A percentile compares a stretch with the other conserved stretches of the same genome.
Evolutionary conservation across 106 monocot species (phyloP).

Genomic region (Apostasia shenzhenica): DNA sequence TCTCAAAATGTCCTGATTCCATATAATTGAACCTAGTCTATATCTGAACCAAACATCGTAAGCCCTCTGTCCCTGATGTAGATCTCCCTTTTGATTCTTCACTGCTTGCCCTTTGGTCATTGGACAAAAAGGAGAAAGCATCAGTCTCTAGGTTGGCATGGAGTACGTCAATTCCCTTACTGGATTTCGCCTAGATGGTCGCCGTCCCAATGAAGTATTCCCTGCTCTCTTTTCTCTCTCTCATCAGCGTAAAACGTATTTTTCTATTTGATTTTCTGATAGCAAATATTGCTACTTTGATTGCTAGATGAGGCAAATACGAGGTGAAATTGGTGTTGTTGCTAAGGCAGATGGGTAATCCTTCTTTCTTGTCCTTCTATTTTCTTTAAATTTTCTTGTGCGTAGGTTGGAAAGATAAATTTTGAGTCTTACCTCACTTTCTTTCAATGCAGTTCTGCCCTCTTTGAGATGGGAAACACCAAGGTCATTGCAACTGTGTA

Average conservation of each 20-base stretch:
- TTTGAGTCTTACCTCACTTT: background rate
- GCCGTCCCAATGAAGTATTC: constrained; percentile 73
- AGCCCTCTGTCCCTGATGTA: too few species aligned
- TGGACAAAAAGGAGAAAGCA: too few species aligned
- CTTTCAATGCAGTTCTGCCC: constrained; percentile 56
- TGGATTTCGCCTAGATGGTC: constrained; percentile 83
- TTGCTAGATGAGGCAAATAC: constrained; percentile 79
- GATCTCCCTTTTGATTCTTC: too few species aligned
- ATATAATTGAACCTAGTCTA: too few species aligned
- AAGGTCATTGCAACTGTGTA: constrained; percentile 95
- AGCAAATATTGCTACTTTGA: background rate
- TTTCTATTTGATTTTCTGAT: background rate
- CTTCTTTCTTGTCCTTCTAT: background rate
- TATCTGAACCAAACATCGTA: too few species aligned
- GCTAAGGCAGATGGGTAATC: constrained; percentile 73
- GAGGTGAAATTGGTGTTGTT: constrained; percentile 78
- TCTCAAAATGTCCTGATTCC: too few species aligned
- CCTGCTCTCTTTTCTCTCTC: constrained; percentile 4
- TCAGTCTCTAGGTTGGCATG: constrained; percentile 22
- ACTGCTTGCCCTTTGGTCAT: background rate
- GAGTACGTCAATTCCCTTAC: constrained; percentile 75
- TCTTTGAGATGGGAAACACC: constrained; percentile 98
- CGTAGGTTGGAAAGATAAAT: background rate
- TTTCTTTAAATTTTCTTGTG: background rate
- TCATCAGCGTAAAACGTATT: background rate